Percentiles rank a stretch among this genome's conserved stretches.
phyloP scores from a whole-genome alignment of 2,329 filamentous ascomycete species.

The Sclerotinia nivalis region DNA sequence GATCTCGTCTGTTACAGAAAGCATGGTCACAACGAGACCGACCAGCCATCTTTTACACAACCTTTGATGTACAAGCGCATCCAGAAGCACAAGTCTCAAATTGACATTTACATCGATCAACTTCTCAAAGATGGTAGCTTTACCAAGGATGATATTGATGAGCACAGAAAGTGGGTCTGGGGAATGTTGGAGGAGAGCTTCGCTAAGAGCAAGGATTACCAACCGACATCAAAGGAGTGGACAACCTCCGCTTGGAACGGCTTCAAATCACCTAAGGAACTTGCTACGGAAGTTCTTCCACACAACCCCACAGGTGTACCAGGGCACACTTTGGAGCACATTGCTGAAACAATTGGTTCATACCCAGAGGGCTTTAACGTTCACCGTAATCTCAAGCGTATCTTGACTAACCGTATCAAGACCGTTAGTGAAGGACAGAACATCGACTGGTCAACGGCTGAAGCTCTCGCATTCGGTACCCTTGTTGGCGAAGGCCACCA shows the following conservation, averaged over 20 bases:
- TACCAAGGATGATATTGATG: constrained; percentile 95
- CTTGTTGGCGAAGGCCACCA: constrained; percentile 93
- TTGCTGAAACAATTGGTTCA: constrained; percentile 76
- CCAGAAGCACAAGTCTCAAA: constrained; percentile 75
- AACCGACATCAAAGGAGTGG: constrained; percentile 96
- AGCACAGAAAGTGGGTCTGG: constrained; percentile 99
- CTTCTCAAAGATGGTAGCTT: constrained; percentile 91
- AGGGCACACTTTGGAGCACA: constrained; percentile 70
- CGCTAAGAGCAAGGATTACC: constrained; percentile 94
- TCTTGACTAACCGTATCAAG: constrained; percentile 86
- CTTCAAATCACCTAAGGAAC: constrained; percentile 98
- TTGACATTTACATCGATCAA: constrained; percentile 90
- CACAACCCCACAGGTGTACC: constrained; percentile 86
- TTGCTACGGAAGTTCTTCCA: constrained; percentile 89
- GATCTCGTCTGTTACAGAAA: constrained; percentile 99
- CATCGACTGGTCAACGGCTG: constrained; percentile 97
- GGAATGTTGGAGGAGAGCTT: constrained; percentile 98
- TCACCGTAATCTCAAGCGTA: constrained; percentile 97
- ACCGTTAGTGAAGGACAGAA: constrained; percentile 86
- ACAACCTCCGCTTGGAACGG: constrained; percentile 98
- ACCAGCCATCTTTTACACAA: constrained; percentile 99
- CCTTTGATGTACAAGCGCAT: constrained; percentile 99
- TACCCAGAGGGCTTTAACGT: constrained; percentile 83
- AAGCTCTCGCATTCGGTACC: constrained; percentile 91
- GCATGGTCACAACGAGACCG: constrained; percentile 98